These are phyloP conservation scores for Isochrysis galbana DNA, from an alignment of 78 protist species.

Conservation along the genomic window DNA sequence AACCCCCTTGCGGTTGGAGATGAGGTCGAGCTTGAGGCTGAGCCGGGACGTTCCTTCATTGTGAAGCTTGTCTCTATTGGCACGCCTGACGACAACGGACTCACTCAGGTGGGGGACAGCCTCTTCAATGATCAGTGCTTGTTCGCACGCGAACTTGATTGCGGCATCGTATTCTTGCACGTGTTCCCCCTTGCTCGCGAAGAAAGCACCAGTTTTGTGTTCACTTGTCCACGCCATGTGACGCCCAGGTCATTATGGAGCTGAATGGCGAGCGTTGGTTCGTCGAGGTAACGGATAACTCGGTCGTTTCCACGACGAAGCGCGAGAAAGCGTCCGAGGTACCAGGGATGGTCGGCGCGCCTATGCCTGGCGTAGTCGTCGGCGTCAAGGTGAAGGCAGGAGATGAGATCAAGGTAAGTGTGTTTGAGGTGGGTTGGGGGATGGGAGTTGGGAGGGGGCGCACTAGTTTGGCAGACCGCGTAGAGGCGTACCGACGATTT, in stretches of 20 bases:
- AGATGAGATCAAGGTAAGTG: neutral
- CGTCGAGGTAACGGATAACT: constrained; percentile 40
- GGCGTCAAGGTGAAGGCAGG: constrained; percentile 30
- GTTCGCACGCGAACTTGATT: too few species aligned
- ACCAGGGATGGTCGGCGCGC: constrained; percentile 68
- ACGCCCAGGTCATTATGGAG: constrained; percentile 71
- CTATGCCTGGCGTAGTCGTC: constrained; percentile 79
- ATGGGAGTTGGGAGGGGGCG: too few species aligned
- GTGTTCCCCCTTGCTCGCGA: neutral
- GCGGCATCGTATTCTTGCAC: too few species aligned
- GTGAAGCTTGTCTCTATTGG: neutral
- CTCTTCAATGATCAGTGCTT: too few species aligned
- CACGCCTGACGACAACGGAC: neutral
- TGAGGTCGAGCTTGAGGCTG: constrained; percentile 32
- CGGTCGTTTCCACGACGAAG: neutral
- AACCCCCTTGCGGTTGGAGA: neutral
- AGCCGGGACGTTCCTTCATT: constrained; percentile 43
- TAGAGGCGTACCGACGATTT: too few species aligned
- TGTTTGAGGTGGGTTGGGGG: too few species aligned
- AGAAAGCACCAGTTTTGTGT: neutral
- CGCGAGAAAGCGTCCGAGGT: constrained; percentile 38
- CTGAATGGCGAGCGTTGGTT: constrained; percentile 70
- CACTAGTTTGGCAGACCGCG: too few species aligned
- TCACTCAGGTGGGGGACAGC: too few species aligned
- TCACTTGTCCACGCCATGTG: too few species aligned